Conservation (phyloP, 805 yeast genomes). For the Starmerella kuoi region DNA sequence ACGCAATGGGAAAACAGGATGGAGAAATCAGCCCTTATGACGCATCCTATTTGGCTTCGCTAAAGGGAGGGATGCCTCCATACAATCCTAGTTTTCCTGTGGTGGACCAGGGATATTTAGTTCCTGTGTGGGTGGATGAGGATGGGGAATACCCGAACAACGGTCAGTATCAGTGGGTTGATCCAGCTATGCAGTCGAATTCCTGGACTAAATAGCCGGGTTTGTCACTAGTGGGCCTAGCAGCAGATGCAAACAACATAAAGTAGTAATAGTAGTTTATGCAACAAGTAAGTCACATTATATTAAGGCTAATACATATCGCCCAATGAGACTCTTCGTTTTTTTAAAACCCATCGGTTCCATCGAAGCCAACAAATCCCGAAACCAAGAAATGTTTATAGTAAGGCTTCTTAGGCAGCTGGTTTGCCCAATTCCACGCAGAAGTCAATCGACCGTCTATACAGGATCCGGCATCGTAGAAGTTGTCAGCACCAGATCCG, state of each 20-base stretch:
- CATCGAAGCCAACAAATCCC: constrained; percentile 68
- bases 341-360: constrained; percentile 46
- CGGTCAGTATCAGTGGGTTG: constrained; percentile 3
- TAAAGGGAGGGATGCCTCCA: constrained; percentile 6
- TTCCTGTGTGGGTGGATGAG: constrained; percentile 9
- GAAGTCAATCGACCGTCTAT: constrained; percentile 72
- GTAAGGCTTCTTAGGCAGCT: constrained; percentile 54
- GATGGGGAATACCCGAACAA: neutral
- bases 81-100: constrained; percentile 5
- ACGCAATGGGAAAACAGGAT: too few relatives aligned
- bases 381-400: constrained; percentile 49
- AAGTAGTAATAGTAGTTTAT: too few relatives aligned
- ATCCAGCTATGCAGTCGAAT: constrained; percentile 1
- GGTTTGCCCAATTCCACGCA: constrained; percentile 75
- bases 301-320: too few relatives aligned
- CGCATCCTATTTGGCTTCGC: neutral
- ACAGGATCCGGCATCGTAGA: constrained; percentile 73
- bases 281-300: too few relatives aligned
- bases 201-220: neutral
- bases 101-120: constrained; percentile 8
- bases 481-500: constrained; percentile 76
- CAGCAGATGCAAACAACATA: too few relatives aligned
- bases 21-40: too few relatives aligned
- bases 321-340: too few relatives aligned
- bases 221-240: too few relatives aligned